Base-by-base conservation (phyloP, 345 rosid species). In the Eucalyptus albens region DNA sequence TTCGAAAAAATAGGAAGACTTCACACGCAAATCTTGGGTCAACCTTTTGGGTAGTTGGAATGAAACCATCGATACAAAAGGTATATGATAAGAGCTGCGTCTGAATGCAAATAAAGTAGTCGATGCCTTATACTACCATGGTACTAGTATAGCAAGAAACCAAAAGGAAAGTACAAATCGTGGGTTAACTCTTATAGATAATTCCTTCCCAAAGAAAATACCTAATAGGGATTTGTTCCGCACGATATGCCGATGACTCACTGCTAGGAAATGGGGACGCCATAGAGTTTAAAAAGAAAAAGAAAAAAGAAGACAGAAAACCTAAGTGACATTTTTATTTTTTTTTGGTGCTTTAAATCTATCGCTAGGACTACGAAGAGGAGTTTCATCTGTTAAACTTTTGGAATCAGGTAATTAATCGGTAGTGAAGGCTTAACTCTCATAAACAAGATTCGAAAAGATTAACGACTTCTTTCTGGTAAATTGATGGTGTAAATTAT, bases 101-200 rank as follows among this genome's bases (percentile, higher is more conserved):
- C 47, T 3, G 85, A 77, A 77, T 40, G 47, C 47, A 77, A 77
- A 21, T 40, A 37, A 77, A 40, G 1, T 19, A 11, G 27, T 11
- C 1, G 85, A 77, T 21, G 85, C 85, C 85, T 40, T 4, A 11
- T 40, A 0, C 85, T 3, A 40, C 85, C 85, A 40, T 1, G 3
- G 15, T 22, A 11, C 27, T 37, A 0, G 27, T 11, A 0, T 9
- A 0, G 82, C 5, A 37, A 19, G 2, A 72, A 37, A 72, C 15
- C 83, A 11, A 72, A 72, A 40, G 13, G 62, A 56, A 56, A 24
- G 1, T 22, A 56, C 3, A 9, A 2, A 24, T 56, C 62, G 6
- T 56, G 29, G 62, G 62, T 9, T 56, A 56, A 56, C 29, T 56
- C 27, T 56, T 11, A 9, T 9, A 56, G 1, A 2, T 24, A 5